Base-by-base conservation (phyloP, 2,329 filamentous ascomycete genomes). In the Fusarium marasasianum region DNA sequence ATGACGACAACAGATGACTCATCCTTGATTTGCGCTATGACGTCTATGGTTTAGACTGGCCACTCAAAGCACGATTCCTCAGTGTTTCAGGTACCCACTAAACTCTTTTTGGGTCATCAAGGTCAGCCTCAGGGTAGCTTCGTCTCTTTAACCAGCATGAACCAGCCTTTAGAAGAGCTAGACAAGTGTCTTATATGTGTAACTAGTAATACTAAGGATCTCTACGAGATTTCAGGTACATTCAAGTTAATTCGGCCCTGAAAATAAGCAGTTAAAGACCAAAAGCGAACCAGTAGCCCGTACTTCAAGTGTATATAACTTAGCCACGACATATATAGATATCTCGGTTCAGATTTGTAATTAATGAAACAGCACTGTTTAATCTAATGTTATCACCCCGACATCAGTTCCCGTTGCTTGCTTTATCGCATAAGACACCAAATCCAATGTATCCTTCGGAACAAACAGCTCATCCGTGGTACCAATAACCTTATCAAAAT, bases 231-330 rank as follows among this genome's bases (percentile, higher is more conserved):
- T n/a, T n/a, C n/a, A n/a, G n/a, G n/a, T n/a, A n/a, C n/a, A n/a
- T n/a, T n/a, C n/a, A n/a, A n/a, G n/a, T n/a, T n/a, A n/a, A n/a
- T n/a, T n/a, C n/a, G n/a, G n/a, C n/a, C n/a, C n/a, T n/a, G n/a
- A n/a, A n/a, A n/a, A n/a, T n/a, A n/a, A n/a, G n/a, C n/a, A 3
- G 10, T 31, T 2, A 17, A 17, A 3, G 22, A n/a, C 7, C 2
- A 17, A 6, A 12, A n/a, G 9, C 15, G 9, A 12, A n/a, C 12
- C 5, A 8, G n/a, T n/a, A n/a, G n/a, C n/a, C n/a, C n/a, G n/a
- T n/a, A n/a, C n/a, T n/a, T n/a, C n/a, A 35, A 3, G 6, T 0
- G 6, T 3, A 1, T 0, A 15, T 7, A 4, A 29, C 2, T 5
- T 15, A 29, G 4, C 4, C 0, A 47, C 10, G 8, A 11, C 12